These are phyloP conservation scores for Urochloa ruziziensis DNA, from an alignment of 176 grass and related monocot genomes.

Conservation along the genomic window DNA sequence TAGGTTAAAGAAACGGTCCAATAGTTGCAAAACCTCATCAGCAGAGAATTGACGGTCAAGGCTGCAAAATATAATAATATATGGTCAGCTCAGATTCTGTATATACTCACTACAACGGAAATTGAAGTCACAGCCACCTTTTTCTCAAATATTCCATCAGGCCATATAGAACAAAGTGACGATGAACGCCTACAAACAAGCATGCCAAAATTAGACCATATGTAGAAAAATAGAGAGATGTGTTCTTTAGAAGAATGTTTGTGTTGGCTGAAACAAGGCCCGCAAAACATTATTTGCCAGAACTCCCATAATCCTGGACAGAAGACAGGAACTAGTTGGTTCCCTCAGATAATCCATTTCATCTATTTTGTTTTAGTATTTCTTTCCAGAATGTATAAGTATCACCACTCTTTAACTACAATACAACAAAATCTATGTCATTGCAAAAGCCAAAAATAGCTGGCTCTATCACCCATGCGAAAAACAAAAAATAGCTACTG, in stretches of 20 bases:
- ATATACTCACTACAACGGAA: background rate
- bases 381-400: background rate
- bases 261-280: background rate
- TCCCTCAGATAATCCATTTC: background rate
- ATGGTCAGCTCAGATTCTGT: background rate
- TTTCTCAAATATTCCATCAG: conserved; percentile 79
- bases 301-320: background rate
- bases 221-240: background rate
- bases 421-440: background rate
- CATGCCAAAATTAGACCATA: background rate
- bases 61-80: conserved; percentile 44
- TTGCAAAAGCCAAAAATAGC: too few species aligned
- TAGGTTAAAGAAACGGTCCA: conserved; percentile 93
- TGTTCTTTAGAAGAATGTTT: background rate
- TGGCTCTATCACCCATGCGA: too few species aligned
- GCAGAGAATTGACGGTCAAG: conserved; percentile 75
- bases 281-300: background rate
- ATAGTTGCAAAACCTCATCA: conserved; percentile 79
- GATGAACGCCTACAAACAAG: conserved; percentile 66
- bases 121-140: conserved; percentile 34
- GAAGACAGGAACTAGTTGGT: background rate
- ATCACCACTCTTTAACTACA: background rate
- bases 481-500: too few species aligned
- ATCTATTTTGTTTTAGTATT: background rate
- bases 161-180: conserved; percentile 91